These are phyloP conservation scores for Nicotiana undulata DNA, from an alignment of 257 asterid species.

Conservation along the genomic window DNA sequence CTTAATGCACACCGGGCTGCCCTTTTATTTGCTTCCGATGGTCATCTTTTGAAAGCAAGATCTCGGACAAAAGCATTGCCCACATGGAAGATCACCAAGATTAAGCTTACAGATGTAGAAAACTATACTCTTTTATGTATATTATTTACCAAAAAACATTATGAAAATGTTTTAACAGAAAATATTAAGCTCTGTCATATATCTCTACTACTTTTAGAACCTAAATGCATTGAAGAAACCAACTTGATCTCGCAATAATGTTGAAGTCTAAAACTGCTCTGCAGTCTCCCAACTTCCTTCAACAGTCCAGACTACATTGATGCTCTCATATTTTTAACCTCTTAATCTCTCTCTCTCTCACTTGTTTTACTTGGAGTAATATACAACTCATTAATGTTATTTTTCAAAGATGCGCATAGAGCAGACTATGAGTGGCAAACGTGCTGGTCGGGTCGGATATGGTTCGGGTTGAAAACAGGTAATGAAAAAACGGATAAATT, in stretches of 20 bases:
- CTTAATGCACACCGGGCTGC: no score
- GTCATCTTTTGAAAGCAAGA: neutral
- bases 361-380: neutral
- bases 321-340: neutral
- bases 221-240: neutral
- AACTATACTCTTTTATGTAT: neutral
- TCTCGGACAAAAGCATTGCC: neutral
- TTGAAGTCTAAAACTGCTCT: neutral
- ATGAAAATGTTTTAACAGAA: constrained; percentile 1
- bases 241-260: neutral
- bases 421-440: no score
- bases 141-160: neutral
- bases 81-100: neutral
- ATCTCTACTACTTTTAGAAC: neutral
- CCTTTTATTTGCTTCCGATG: neutral
- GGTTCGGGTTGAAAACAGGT: no score
- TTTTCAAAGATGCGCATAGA: neutral
- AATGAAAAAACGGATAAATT: no score
- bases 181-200: neutral
- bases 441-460: no score
- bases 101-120: neutral
- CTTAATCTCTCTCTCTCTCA: neutral
- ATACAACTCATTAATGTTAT: neutral
- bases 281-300: neutral
- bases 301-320: neutral